A percentile compares a stretch with the other conserved stretches of the same genome.
These are phyloP conservation scores for Torulaspora gathmanii DNA, from an alignment of 805 yeast species.

Conservation along the genomic window DNA sequence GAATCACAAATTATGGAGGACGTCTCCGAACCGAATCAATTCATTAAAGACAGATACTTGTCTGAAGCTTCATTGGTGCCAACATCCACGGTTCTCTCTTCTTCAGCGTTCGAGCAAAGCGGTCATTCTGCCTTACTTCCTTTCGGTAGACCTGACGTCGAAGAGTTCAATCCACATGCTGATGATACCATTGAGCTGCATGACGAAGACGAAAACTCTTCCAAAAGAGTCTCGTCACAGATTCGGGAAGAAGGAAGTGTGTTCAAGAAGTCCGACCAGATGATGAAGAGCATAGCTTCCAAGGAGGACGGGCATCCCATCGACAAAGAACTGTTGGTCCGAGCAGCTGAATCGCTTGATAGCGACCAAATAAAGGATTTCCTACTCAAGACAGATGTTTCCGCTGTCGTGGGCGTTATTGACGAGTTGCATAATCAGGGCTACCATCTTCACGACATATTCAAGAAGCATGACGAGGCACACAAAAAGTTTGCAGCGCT, in stretches of 20 bases:
- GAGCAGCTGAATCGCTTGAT: slow-evolving; percentile 33
- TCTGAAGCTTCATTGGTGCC: slow-evolving; percentile 3
- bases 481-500: slow-evolving; percentile 7
- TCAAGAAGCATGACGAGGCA: slow-evolving; percentile 26
- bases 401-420: slow-evolving; percentile 38
- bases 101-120: slow-evolving; percentile 26
- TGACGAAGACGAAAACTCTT: slow-evolving; percentile 20
- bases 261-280: slow-evolving; percentile 21
- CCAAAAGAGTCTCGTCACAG: slow-evolving; percentile 12
- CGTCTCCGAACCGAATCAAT: slow-evolving; percentile 1
- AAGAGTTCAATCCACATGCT: slow-evolving; percentile 27
- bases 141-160: slow-evolving; percentile 34
- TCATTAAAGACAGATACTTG: neutral
- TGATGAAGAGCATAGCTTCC: slow-evolving; percentile 12
- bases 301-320: slow-evolving; percentile 13
- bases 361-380: slow-evolving; percentile 38
- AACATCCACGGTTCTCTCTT: slow-evolving; percentile 18
- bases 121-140: slow-evolving; percentile 39
- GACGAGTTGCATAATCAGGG: slow-evolving; percentile 41
- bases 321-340: slow-evolving; percentile 24
- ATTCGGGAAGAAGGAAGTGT: slow-evolving; percentile 27
- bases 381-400: slow-evolving; percentile 38
- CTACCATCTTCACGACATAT: slow-evolving; percentile 37
- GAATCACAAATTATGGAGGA: slow-evolving; percentile 1
- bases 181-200: slow-evolving; percentile 33